phyloP scores from a whole-genome alignment of 2,329 filamentous ascomycete species.

The Akanthomyces uredinophilus region DNA sequence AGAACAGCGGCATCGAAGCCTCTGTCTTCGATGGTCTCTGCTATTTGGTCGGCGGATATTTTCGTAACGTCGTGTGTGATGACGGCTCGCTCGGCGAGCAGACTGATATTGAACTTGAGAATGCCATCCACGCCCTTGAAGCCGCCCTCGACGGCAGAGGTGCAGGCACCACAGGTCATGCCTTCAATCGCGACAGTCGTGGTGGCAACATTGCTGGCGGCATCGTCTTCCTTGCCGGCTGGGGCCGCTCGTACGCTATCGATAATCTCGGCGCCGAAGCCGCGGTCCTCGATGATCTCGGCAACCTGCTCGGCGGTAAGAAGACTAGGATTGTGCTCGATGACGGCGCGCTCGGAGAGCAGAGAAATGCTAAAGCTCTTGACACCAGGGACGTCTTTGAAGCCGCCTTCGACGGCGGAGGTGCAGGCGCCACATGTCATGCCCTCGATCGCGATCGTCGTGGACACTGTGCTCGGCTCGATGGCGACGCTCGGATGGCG shows the following conservation, averaged over 20 bases:
- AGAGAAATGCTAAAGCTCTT: constrained; percentile 76
- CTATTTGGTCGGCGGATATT: constrained; percentile 68
- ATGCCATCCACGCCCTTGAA: constrained; percentile 75
- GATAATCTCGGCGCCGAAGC: constrained; percentile 75
- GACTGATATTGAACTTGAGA: constrained; percentile 86
- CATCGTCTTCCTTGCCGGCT: constrained; percentile 23
- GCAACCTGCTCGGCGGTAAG: constrained; percentile 49
- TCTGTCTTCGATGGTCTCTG: constrained; percentile 78
- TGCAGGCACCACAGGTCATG: constrained; percentile 97
- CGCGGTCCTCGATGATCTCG: constrained; percentile 63
- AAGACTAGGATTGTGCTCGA: constrained; percentile 66
- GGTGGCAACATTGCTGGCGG: constrained; percentile 47
- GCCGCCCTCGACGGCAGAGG: constrained; percentile 79
- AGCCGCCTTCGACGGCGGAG: constrained; percentile 75
- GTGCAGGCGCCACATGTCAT: constrained; percentile 93
- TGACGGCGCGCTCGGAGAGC: constrained; percentile 76
- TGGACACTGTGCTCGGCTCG: constrained; percentile 49
- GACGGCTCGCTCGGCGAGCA: constrained; percentile 87
- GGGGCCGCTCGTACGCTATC: constrained; percentile 45
- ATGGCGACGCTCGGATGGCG: constrained; percentile 31
- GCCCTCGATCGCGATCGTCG: constrained; percentile 73
- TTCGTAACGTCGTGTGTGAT: constrained; percentile 74
- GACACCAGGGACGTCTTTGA: constrained; percentile 69
- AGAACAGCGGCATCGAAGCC: constrained; percentile 85
- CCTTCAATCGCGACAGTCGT: constrained; percentile 89